Percentiles rank a stretch among this genome's conserved stretches.
phyloP scores from a whole-genome alignment of 805 yeast genomes.

The Saturnispora hagleri region DNA sequence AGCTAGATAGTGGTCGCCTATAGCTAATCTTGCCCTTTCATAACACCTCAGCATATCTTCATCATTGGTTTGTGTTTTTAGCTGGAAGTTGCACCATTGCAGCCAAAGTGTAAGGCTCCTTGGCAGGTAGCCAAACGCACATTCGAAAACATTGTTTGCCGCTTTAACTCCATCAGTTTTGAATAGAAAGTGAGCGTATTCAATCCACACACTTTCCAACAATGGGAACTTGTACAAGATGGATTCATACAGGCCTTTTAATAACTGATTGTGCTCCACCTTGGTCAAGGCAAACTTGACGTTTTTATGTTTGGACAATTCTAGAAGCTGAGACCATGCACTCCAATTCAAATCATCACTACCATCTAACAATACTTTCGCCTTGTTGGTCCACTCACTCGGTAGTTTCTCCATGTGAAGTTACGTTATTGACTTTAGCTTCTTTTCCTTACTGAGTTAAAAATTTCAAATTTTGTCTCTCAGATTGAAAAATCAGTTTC shows the following conservation, averaged over 20 bases:
- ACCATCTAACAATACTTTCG: neutral
- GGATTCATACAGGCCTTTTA: constrained; percentile 34
- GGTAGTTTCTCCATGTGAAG: constrained; percentile 1
- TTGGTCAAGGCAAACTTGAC: neutral
- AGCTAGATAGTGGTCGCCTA: constrained; percentile 46
- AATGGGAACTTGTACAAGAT: constrained; percentile 40
- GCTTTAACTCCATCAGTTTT: constrained; percentile 33
- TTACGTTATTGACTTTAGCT: neutral
- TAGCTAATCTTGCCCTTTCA: constrained; percentile 37
- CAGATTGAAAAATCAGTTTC: neutral
- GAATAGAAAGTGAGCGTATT: constrained; percentile 41
- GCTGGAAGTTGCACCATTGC: constrained; percentile 34
- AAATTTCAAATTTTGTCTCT: neutral
- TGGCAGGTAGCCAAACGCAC: constrained; percentile 33
- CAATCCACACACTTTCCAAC: constrained; percentile 49
- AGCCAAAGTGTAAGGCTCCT: constrained; percentile 45
- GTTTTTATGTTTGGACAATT: neutral
- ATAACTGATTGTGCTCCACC: constrained; percentile 9
- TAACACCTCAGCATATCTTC: constrained; percentile 29
- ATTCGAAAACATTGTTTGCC: constrained; percentile 30
- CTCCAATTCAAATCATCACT: neutral
- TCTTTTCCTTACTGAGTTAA: neutral
- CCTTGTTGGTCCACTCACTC: neutral
- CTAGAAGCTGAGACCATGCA: neutral
- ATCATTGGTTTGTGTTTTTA: constrained; percentile 25